These are phyloP conservation scores for Cryptococcus deneoformans DNA, from an alignment of 1,284 basidiomycete species.

Conservation along the genomic window DNA sequence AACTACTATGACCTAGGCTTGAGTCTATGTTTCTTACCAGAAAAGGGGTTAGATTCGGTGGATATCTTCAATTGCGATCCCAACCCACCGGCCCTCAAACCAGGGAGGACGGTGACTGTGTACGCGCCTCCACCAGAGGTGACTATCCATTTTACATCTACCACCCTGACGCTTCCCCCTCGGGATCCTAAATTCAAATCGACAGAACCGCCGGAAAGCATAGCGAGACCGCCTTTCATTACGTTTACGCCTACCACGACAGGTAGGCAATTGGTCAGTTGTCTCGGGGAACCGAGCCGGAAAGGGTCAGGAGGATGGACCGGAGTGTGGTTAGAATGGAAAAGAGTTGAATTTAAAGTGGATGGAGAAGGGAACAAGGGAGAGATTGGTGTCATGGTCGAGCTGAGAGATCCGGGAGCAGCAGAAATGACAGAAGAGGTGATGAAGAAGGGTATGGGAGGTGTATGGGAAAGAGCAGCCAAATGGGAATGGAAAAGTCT, in stretches of 20 bases:
- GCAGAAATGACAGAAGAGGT: conserved; percentile 27
- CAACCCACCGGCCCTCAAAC: neutral
- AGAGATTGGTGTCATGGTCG: conserved; percentile 38
- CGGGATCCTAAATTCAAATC: conserved; percentile 10
- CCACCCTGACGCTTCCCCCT: conserved; percentile 47
- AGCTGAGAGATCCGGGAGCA: conserved; percentile 36
- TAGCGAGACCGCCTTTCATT: conserved; percentile 50
- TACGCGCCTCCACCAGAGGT: conserved; percentile 45
- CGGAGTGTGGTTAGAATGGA: conserved; percentile 66
- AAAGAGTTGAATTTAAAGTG: conserved; percentile 57
- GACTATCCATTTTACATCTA: conserved; percentile 56
- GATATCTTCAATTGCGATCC: conserved; percentile 68
- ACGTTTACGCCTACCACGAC: conserved; percentile 56
- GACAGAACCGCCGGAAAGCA: conserved; percentile 7
- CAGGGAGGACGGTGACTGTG: conserved; percentile 1
- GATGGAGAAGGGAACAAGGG: conserved; percentile 2
- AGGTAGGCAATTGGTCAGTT: conserved; percentile 70
- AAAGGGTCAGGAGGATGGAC: conserved; percentile 65
- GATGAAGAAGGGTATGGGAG: conserved; percentile 37
- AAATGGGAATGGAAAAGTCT: conserved; percentile 42
- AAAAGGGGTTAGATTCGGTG: conserved; percentile 64
- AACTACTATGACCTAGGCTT: conserved; percentile 75
- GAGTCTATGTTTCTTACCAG: conserved; percentile 67
- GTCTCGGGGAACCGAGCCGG: conserved; percentile 74
- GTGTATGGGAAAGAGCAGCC: conserved; percentile 45